phyloP scores from a whole-genome alignment of 805 yeast species.

The Myxozyma lipomycoides region DNA sequence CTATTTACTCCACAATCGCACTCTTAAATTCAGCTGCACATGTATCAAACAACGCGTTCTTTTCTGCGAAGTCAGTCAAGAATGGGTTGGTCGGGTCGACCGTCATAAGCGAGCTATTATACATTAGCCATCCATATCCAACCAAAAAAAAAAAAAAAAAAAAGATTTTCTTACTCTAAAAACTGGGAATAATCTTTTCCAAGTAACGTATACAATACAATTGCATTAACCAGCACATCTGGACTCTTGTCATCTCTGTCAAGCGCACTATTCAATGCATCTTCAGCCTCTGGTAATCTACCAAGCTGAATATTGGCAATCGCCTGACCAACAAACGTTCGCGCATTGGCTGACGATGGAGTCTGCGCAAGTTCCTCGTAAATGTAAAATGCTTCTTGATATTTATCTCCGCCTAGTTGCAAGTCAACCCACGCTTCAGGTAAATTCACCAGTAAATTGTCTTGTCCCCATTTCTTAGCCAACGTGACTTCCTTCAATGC shows the following conservation, averaged over 20 bases:
- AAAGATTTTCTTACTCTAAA: constrained; percentile 10
- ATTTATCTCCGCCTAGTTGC: constrained; percentile 40
- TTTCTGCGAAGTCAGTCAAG: constrained; percentile 55
- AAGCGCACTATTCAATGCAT: constrained; percentile 45
- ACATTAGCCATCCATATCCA: background rate
- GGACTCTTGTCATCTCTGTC: constrained; percentile 40
- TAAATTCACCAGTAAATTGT: constrained; percentile 70
- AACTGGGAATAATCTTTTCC: constrained; percentile 40
- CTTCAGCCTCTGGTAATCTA: constrained; percentile 78
- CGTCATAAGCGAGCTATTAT: constrained; percentile 35
- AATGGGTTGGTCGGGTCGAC: constrained; percentile 56
- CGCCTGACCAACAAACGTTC: constrained; percentile 59
- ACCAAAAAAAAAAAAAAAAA: background rate
- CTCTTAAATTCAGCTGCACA: constrained; percentile 57
- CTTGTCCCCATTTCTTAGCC: constrained; percentile 54
- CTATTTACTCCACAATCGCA: constrained; percentile 18
- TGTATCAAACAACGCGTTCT: constrained; percentile 61
- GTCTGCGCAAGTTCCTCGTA: constrained; percentile 73
- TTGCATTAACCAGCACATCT: constrained; percentile 54
- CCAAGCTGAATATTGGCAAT: constrained; percentile 74
- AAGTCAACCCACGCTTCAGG: constrained; percentile 69
- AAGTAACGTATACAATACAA: constrained; percentile 56
- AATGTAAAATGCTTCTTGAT: constrained; percentile 43
- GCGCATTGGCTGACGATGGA: constrained; percentile 45
- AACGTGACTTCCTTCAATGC: constrained; percentile 46